phyloP scores from a whole-genome alignment of 75 land plant species.

The Sequoiadendron giganteum region DNA sequence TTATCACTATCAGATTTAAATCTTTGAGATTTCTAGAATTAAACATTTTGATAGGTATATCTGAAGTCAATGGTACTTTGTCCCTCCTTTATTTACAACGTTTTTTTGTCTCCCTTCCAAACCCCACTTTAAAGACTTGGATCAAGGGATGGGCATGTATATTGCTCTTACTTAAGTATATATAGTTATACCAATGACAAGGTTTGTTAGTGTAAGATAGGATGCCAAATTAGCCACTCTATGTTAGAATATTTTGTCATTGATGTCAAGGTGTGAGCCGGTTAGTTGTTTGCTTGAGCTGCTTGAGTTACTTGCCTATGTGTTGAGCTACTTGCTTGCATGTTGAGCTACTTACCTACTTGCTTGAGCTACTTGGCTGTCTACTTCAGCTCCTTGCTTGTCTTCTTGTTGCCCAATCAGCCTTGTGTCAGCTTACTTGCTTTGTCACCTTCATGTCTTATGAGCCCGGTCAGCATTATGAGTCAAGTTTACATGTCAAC shows the following conservation, averaged over 20 bases:
- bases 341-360: no score
- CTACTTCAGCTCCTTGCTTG: no score
- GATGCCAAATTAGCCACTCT: neutral
- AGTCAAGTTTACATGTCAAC: no score
- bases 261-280: no score
- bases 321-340: no score
- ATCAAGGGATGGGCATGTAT: neutral
- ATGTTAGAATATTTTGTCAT: neutral
- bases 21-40: neutral
- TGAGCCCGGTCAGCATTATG: no score
- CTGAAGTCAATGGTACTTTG: neutral
- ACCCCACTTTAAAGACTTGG: neutral
- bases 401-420: no score
- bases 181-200: neutral
- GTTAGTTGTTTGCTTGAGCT: no score
- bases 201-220: neutral
- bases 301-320: no score
- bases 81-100: neutral
- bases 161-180: neutral
- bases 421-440: no score
- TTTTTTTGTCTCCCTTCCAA: neutral
- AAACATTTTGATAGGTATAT: neutral
- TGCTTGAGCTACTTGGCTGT: no score
- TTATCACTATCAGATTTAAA: neutral
- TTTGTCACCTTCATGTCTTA: no score